These are phyloP conservation scores for Candida yuanshanica DNA, from an alignment of 805 yeast genomes.

Conservation along the genomic window DNA sequence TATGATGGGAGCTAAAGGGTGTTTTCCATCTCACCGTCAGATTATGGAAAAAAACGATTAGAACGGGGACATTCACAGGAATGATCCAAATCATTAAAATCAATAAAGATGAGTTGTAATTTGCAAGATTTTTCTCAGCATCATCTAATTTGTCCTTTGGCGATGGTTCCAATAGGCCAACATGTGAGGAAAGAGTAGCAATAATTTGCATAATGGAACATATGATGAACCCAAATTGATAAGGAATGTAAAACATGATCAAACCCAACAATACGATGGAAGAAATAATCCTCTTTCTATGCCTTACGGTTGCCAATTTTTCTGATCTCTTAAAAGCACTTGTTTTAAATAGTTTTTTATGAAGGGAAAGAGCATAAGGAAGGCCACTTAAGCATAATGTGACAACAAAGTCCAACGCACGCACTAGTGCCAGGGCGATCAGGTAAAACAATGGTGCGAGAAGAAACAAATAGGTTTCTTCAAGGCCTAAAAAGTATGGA, in stretches of 20 bases:
- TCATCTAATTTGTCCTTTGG: conserved; percentile 14
- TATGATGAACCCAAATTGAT: conserved; percentile 68
- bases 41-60: conserved; percentile 79
- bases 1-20: conserved; percentile 84
- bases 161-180: not conserved
- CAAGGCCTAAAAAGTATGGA: conserved; percentile 62
- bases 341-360: not conserved
- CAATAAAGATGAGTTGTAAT: conserved; percentile 58
- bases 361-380: not conserved
- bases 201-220: conserved; percentile 52
- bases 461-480: conserved; percentile 48
- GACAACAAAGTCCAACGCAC: not conserved
- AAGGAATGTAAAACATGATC: conserved; percentile 67
- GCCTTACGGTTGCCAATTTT: conserved; percentile 2
- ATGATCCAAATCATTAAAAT: conserved; percentile 71
- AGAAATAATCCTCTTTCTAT: conserved; percentile 14
- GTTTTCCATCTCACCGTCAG: conserved; percentile 73
- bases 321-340: not conserved
- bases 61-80: conserved; percentile 72
- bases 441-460: conserved; percentile 53
- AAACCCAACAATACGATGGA: conserved; percentile 30
- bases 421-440: conserved; percentile 39
- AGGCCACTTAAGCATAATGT: not conserved
- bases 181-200: conserved; percentile 38
- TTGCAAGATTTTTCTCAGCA: conserved; percentile 33